Conservation (phyloP, 768 basidiomycete genomes). For the Candolleomyces eurysporus region DNA sequence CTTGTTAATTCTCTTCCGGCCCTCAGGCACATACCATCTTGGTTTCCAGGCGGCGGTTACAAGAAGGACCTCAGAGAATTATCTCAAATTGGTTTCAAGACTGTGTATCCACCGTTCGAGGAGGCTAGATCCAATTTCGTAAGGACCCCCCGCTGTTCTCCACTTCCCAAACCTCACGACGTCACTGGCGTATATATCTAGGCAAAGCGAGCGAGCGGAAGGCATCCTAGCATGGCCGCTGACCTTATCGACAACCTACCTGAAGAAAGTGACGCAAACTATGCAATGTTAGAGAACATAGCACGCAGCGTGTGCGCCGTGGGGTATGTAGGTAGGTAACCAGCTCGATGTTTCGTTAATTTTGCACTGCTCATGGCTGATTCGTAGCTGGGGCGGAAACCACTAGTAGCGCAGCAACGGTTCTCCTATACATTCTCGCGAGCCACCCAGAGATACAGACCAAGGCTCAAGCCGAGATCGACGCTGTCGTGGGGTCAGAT, state of each 20-base stretch:
- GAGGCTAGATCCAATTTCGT: conserved; percentile 5
- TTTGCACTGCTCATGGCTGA: background rate
- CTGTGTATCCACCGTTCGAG: background rate
- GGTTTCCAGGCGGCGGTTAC: conserved; percentile 6
- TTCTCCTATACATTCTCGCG: background rate
- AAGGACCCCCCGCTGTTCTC: background rate
- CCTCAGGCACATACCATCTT: conserved; percentile 1
- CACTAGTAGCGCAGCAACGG: background rate
- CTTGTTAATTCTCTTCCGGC: conserved; percentile 6
- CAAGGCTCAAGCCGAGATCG: conserved; percentile 6
- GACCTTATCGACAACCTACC: conserved; percentile 4
- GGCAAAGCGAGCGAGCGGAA: background rate
- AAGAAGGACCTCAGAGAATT: background rate
- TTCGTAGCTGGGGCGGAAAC: conserved; percentile 29
- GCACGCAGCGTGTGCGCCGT: conserved; percentile 24
- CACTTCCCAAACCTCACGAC: background rate
- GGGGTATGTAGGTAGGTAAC: conserved; percentile 18
- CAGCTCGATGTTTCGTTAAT: background rate
- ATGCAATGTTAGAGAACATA: conserved; percentile 10
- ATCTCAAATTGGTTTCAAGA: background rate
- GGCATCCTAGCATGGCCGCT: conserved; percentile 6
- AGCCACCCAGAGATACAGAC: conserved; percentile 3
- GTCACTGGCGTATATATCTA: background rate
- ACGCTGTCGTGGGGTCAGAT: conserved; percentile 1
- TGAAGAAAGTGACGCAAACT: background rate